These are phyloP conservation scores for Neospora caninum DNA, from an alignment of 169 alveolate genomes.

Conservation along the genomic window DNA sequence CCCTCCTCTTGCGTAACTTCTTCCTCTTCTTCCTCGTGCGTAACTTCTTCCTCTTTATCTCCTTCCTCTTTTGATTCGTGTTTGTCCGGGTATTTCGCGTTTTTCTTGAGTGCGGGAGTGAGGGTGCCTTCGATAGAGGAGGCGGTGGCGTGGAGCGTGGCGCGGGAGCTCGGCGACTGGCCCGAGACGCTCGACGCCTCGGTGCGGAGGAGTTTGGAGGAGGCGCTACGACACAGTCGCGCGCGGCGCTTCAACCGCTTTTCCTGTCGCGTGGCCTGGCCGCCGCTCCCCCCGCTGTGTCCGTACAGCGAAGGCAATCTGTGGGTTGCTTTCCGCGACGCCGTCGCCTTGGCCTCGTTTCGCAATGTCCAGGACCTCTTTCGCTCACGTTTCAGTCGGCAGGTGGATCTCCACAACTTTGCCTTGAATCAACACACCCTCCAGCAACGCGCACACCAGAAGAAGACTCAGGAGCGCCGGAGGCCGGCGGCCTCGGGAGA, in stretches of 20 bases:
- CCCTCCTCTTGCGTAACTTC: not conserved
- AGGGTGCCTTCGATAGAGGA: slow-evolving; percentile 15
- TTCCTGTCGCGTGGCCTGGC: slow-evolving; percentile 34
- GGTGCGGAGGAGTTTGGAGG: not conserved
- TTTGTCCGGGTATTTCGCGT: not conserved
- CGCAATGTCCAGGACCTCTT: not conserved
- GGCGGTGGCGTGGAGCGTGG: slow-evolving; percentile 34
- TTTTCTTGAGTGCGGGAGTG: not conserved
- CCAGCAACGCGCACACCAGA: not conserved
- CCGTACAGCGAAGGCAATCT: slow-evolving; percentile 31
- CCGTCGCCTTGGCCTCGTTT: not conserved
- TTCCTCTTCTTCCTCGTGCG: not conserved
- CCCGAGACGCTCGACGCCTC: not conserved
- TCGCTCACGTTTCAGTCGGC: slow-evolving; percentile 25
- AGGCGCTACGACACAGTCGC: slow-evolving; percentile 14
- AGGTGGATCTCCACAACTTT: not conserved
- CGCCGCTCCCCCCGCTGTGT: slow-evolving; percentile 32
- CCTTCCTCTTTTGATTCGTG: not conserved
- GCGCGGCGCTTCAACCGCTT: slow-evolving; percentile 43
- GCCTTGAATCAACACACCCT: slow-evolving; percentile 3
- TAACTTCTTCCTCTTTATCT: not conserved
- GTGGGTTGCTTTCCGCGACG: not conserved
- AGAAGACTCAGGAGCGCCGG: not conserved
- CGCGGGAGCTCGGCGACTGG: slow-evolving; percentile 19
- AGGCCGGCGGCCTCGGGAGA: too few relatives aligned